Base-by-base conservation (phyloP, 2,329 filamentous ascomycete genomes). In the Verticillium albo-atrum region DNA sequence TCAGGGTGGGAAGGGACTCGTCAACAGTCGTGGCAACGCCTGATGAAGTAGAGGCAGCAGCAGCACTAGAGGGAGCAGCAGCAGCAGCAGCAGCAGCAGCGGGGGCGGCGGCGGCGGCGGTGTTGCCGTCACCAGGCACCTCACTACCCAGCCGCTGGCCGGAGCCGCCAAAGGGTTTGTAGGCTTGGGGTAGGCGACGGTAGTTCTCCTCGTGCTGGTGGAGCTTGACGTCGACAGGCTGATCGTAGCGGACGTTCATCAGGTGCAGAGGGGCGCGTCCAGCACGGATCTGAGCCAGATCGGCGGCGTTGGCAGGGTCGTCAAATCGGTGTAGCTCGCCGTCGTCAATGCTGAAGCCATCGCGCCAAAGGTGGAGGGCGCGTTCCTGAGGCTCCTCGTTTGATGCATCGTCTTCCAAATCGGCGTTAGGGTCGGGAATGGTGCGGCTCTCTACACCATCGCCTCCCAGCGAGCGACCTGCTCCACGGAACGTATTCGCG, bases 301-400 rank as follows among this genome's bases (percentile, higher is more conserved):
- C 89, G 55, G 82, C 80, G 30, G 87, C 84, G 70, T 94, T 92
- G 30, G 82, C 82, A 0, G 90, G 90, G 71, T 95, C 90, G 67
- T 93, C 89, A 69, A 91, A 94, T 59, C 90, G 86, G 70, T 84
- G 87, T 37, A 95, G 83, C 54, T 87, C 84, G 28, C 91, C 91
- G 68, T 95, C 90, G 61, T 93, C 91, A 62, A 96, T 87, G 64
- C 90, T 94, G 76, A 95, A 94, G 15, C 91, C 91, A 69, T 96
- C 88, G 50, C 83, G 82, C 91, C 91, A 96, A 52, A 95, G 81
- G 68, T 94, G 91, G 57, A 96, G 80, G 12, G 86, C 83, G 56
- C 90, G 87, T 56, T 86, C 85, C 62, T 89, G 85, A 5, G 83
- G 81, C 34, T 82, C 77, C 10, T 73, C 75, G 17, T 71, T 57